Evolutionary conservation across 305 asterid species (phyloP).

Genomic region (Solanum chacoense): DNA sequence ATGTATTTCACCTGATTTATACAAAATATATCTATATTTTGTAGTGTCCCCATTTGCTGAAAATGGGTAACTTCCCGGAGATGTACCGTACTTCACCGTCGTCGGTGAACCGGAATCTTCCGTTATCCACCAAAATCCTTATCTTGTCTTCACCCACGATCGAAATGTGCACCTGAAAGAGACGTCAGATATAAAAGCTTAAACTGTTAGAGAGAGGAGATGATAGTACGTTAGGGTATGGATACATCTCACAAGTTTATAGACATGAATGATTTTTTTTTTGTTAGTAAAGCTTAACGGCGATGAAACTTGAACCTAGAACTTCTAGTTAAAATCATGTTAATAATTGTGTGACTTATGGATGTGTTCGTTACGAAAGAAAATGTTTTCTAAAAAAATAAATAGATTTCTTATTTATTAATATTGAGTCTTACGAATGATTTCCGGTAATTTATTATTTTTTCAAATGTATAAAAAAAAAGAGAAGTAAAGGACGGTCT

Average conservation of each 20-base stretch:
- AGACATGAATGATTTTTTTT: no score
- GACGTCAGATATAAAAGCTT: neutral
- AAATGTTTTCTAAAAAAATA: neutral
- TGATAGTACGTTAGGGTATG: no score
- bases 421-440: neutral
- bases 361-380: neutral
- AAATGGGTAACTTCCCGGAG: conserved; percentile 22
- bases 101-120: conserved; percentile 30
- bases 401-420: neutral
- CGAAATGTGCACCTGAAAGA: conserved; percentile 42
- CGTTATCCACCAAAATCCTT: conserved; percentile 65
- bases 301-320: neutral
- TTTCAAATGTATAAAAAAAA: neutral
- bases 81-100: conserved; percentile 45
- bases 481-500: neutral
- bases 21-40: conserved; percentile 24
- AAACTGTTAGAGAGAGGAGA: neutral
- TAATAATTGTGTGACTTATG: neutral
- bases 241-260: no score
- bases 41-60: conserved; percentile 39
- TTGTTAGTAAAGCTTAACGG: neutral
- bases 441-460: neutral
- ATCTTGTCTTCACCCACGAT: conserved; percentile 43
- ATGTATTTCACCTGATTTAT: conserved; percentile 53
- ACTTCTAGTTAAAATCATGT: neutral